Base-by-base conservation (phyloP, 345 rosid genomes). In the Sisymbrium irio region DNA sequence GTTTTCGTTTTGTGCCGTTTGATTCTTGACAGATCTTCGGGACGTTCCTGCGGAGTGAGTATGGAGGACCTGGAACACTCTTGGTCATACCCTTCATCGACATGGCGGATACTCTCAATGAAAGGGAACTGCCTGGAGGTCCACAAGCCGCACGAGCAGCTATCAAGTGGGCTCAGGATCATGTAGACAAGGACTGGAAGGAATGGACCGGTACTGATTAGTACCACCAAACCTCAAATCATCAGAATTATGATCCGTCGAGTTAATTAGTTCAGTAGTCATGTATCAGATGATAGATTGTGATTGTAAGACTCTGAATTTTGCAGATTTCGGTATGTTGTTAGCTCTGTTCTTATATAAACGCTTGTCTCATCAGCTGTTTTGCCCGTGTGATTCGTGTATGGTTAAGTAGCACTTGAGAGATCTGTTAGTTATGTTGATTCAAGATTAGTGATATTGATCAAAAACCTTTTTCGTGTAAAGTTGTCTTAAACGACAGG, bases 11-110 rank as follows among this genome's bases (percentile, higher is more conserved):
- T 30, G 68, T 6, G 14, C 19, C 28, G 4, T 10, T 65, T 65
- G 69, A 30, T 79, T 81, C 33, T 62, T 17, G 45, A 57, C 86
- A 94, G 97, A 89, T 94, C 55, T 85, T 91, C 41, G 79, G 70
- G 65, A 86, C 90, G 15, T 91, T 94, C 84, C 72, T 94, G 72
- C 95, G 83, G 15, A 55, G 84, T 0, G 96, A 94, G 69, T 91
- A 91, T 61, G 96, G 97, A 54, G 97, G 98, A 75, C 96, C 98
- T 37, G 98, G 96, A 46, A 94, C 97, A 19, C 89, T 94, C 62
- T 76, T 89, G 78, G 97, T 94, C 30, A 69, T 73, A 51, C 98
- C 98, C 19, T 94, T 89, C 83, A 81, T 88, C n/a, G 97, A 91
- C 84, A 94, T 94, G 95, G 93, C 97, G 3, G 98, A 94, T 79